phyloP scores from a whole-genome alignment of 345 rosid species.

The Microthlaspi erraticum region DNA sequence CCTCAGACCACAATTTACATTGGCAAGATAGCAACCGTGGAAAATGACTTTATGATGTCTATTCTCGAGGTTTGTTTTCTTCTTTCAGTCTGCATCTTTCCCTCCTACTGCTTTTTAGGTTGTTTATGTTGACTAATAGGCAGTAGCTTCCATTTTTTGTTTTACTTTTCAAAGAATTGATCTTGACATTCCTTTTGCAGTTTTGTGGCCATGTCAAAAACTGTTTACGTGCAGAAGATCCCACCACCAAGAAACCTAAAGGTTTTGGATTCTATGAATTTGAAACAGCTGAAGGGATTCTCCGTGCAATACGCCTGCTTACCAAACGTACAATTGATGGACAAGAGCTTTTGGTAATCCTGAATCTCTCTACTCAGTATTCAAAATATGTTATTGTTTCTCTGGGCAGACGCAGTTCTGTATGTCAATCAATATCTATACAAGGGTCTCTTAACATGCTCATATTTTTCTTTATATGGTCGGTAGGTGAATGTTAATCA shows the following conservation, averaged over 20 bases:
- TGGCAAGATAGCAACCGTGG: slow-evolving; percentile 94
- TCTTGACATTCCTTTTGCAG: slow-evolving; percentile 50
- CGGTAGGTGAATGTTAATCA: slow-evolving; percentile 82
- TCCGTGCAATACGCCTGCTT: slow-evolving; percentile 88
- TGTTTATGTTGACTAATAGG: slow-evolving; percentile 4
- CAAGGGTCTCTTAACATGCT: slow-evolving; percentile 13
- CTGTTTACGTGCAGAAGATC: slow-evolving; percentile 89
- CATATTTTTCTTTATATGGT: slow-evolving; percentile 1
- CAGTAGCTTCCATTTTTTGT: slow-evolving; percentile 15
- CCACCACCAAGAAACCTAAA: slow-evolving; percentile 78
- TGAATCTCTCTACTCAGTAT: slow-evolving; percentile 15
- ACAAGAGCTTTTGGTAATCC: slow-evolving; percentile 86
- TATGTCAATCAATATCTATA: slow-evolving; percentile 1
- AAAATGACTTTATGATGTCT: slow-evolving; percentile 86
- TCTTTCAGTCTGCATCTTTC: slow-evolving; percentile 21
- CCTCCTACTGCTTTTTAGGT: neutral
- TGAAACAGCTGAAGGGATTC: slow-evolving; percentile 96
- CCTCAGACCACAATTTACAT: slow-evolving; percentile 96
- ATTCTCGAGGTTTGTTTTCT: slow-evolving; percentile 65
- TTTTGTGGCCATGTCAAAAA: slow-evolving; percentile 91
- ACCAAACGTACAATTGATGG: slow-evolving; percentile 89
- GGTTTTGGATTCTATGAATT: slow-evolving; percentile 97
- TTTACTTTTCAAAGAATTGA: slow-evolving; percentile 4
- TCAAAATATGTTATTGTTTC: slow-evolving; percentile 10
- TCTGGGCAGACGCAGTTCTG: slow-evolving; percentile 3